Evolutionary conservation across 176 grass and related monocot species (phyloP), one percentile per base, ranked within the genome.

Genomic region (Saccharum spontaneum): DNA sequence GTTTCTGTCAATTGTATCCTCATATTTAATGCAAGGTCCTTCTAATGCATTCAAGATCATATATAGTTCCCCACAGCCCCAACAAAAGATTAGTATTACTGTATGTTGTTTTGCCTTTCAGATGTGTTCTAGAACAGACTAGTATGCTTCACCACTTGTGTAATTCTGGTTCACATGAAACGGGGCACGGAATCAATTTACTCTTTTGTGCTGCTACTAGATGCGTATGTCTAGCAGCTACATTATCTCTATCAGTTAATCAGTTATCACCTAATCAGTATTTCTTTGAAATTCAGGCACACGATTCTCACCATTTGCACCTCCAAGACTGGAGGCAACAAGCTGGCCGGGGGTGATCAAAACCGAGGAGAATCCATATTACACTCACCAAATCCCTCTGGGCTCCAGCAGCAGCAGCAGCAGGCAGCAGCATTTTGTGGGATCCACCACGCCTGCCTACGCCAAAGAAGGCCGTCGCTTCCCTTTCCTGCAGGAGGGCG

Each of bases 401-500:
- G 75, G 82, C 23, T 44, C 78, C 26, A 80, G 77, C 12, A 83
- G 20, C 69, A 79, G 87, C 31, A 76, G 76, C 15, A 85, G 15
- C 69, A 83, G 87, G 20, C 55, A 23, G 73, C 88, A 89, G 46
- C 79, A 86, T 31, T 86, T 94, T 24, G 63, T 49, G 4, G 45
- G 86, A 24, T 4, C 57, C 34, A 75, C 90, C 12, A 75, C 89
- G 6, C 79, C 79, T 20, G 69, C 38, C 6, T 94, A 80, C 74
- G 6, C 43, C 85, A 92, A 89, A 68, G 88, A 88, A 66, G 48
- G 83, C 50, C 90, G 90, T 10, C 86, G 73, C 7, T 90, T 95
- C 54, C 90, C 93, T 41, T 92, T 95, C 83, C 82, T 90, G 7
- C 90, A 92, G 60, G 88, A 90, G 33, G 71, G 82, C 16, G 93